Base-by-base conservation (phyloP, 2,329 filamentous ascomycete genomes). In the Thelonectria olida region DNA sequence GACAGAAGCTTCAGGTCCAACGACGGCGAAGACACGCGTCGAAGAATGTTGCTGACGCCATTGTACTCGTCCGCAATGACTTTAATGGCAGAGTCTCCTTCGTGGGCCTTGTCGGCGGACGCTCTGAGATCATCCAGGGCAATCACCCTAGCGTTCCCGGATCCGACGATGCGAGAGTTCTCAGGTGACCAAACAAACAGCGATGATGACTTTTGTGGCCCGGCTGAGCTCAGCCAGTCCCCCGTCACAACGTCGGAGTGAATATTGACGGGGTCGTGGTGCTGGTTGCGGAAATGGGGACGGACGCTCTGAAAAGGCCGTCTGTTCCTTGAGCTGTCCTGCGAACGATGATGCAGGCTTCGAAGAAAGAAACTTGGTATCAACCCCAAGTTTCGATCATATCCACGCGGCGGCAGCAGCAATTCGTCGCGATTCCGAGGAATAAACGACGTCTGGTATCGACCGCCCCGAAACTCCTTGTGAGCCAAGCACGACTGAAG, bases 401-500 rank as follows among this genome's bases (percentile, higher is more conserved):
- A 22, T 4, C 17, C 17, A 7, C 20, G 15, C 3, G 47, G n/a
- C 7, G 47, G 13, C 12, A 52, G 76, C 69, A 91, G 90, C 4
- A 91, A 79, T 61, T 88, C 85, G 5, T 82, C 80, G 45, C 82
- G 81, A 65, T 91, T 85, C 63, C 90, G 89, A 34, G 85, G 82
- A 58, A 92, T 91, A 68, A 90, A 92, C 1, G 88, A 88, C 0
- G 89, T 92, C 68, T 91, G 88, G 13, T 66, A 66, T 17, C 47
- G 41, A 7, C 47, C 50, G 2, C 51, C 54, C 28, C 42, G 54
- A 67, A 92, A 92, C 63, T 84, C 85, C 0, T 83, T 79, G 64
- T 88, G 89, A n/a, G 83, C 81, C 63, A 88, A 88, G 65, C 90
- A 82, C 17, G 82, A 80, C 74, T 91, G 91, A 45, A 92, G 75